Evolutionary conservation across 441 rosid genomes (phyloP), one percentile per base, ranked within the genome.

Genomic region (Jatropha podagrica): DNA sequence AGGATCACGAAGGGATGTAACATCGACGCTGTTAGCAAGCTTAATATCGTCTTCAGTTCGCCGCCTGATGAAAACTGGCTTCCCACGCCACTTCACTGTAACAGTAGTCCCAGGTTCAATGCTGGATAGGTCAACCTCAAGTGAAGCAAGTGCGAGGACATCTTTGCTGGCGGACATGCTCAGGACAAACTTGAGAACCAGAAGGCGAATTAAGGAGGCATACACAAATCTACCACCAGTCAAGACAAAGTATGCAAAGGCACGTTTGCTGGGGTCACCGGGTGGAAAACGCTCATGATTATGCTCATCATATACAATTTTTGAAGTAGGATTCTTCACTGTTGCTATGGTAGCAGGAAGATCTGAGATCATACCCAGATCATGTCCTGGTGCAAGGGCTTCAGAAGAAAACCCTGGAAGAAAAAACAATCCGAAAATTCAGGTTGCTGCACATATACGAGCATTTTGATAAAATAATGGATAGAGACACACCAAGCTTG

Each of bases 111-210:
- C 98, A 0, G 97, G 92, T 72, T 92, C 97, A 17, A 95, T 92
- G 86, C 92, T 90, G 3, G 91, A 87, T 20, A 92, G 90, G 79
- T 95, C 98, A 74, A 93, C 99, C 92, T 95, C 99, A 18, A 95
- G 89, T 76, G 98, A 91, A 44, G 97, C 99, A 38, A 93, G 86
- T 44, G 99, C 99, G 76, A 95, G 98, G 56, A 95, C 98, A 67
- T 95, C 99, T 68, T 93, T 93, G 85, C 97, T 95, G 11, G 99
- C 98, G 9, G 99, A 93, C 99, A 95, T 95, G 83, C 99, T 95
- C 65, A 93, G 84, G 65, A 95, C 84, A 78, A 95, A 83, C 88
- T 95, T 95, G 71, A 95, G 96, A 74, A 93, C 71, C 74, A 95
- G 85, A 65, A 95, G 97, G 12, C 99, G 98, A 80, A 92, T 54